phyloP scores from a whole-genome alignment of 169 alveolate species.

The Neospora caninum region DNA sequence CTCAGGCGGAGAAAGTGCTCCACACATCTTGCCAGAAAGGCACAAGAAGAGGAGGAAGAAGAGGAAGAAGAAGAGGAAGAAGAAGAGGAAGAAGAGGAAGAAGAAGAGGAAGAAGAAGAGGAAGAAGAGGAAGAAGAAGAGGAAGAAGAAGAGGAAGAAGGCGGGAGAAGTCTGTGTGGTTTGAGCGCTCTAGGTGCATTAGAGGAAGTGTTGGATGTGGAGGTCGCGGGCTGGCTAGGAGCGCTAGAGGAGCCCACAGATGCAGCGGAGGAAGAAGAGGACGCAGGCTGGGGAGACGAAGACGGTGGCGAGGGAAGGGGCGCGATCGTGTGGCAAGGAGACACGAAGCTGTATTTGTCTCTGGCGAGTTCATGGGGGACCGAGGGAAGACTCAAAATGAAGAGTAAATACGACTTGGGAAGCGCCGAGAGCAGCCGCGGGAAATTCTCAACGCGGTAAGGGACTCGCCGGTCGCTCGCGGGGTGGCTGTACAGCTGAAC shows the following conservation, averaged over 20 bases:
- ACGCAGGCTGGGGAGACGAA: not conserved
- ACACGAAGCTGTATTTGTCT: not conserved
- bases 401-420: not conserved
- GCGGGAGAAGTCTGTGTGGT: no score
- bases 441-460: not conserved
- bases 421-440: conserved; percentile 6
- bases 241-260: conserved; percentile 3
- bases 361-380: not conserved
- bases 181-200: no score
- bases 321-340: not conserved
- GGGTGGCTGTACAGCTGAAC: conserved; percentile 26
- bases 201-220: no score
- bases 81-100: not conserved
- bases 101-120: not conserved
- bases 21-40: not conserved
- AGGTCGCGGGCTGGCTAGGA: not conserved
- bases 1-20: not conserved
- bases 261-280: not conserved
- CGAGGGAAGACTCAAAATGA: not conserved
- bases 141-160: not conserved
- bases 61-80: conserved; percentile 8
- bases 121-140: conserved; percentile 4
- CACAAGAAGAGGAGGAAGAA: not conserved
- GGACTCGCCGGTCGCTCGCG: not conserved
- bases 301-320: not conserved